These are phyloP conservation scores for Cordyceps cicadae DNA, from an alignment of 2,329 filamentous ascomycete genomes.

Conservation along the genomic window DNA sequence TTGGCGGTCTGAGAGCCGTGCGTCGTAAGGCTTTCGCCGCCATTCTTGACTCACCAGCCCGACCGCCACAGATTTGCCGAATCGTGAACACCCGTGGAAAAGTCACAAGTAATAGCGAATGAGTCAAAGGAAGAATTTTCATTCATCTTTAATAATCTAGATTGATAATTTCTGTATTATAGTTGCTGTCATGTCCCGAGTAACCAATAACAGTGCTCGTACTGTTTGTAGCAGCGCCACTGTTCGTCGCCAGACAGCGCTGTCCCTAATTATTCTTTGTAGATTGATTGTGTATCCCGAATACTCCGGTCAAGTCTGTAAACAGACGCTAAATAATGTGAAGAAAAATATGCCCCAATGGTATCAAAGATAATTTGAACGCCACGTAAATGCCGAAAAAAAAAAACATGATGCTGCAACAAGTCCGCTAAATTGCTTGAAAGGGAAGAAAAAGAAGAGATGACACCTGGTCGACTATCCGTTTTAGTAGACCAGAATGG, in stretches of 20 bases:
- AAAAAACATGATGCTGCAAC: slow-evolving; percentile 3
- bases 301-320: not conserved
- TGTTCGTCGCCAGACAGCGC: not conserved
- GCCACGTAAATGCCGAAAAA: slow-evolving; percentile 4
- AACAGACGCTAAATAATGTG: not conserved
- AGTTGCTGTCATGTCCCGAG: not conserved
- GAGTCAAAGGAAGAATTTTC: not conserved
- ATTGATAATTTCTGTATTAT: not conserved
- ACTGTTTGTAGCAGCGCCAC: not conserved
- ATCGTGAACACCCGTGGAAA: not conserved
- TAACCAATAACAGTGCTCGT: not conserved
- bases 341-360: not conserved
- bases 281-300: slow-evolving; percentile 5
- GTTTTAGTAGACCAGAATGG: slow-evolving; percentile 49
- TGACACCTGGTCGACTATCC: not conserved
- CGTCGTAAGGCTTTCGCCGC: not conserved
- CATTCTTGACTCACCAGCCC: not conserved
- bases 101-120: not conserved
- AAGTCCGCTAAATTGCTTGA: not conserved
- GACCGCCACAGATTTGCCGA: not conserved
- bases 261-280: not conserved
- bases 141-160: slow-evolving; percentile 1
- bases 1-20: slow-evolving; percentile 3
- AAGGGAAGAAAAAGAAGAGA: not conserved
- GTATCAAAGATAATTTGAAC: not conserved